Evolutionary conservation across 2,329 filamentous ascomycete genomes (phyloP).

Genomic region (Talaromyces islandicus): DNA sequence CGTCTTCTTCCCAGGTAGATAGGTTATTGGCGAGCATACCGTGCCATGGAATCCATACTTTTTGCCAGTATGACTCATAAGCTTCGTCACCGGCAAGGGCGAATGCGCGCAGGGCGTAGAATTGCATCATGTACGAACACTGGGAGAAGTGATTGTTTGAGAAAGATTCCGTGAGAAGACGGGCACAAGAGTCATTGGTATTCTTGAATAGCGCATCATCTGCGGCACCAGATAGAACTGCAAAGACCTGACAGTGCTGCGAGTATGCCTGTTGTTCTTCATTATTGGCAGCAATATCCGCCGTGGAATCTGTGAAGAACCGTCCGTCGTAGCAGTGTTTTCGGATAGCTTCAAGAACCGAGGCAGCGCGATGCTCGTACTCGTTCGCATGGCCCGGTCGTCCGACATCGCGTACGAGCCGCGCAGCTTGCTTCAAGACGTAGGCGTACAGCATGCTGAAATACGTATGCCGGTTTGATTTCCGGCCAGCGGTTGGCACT

Average conservation of each 20-base stretch:
- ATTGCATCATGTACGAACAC: slow-evolving; percentile 36
- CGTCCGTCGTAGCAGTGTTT: slow-evolving; percentile 24
- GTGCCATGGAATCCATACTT: slow-evolving; percentile 33
- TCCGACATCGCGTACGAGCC: slow-evolving; percentile 18
- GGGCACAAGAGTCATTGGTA: neutral
- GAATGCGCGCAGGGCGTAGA: slow-evolving; percentile 36
- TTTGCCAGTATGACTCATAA: slow-evolving; percentile 29
- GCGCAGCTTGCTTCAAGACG: slow-evolving; percentile 27
- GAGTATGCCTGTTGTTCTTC: slow-evolving; percentile 13
- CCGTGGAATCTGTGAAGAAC: slow-evolving; percentile 29
- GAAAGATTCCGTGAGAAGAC: slow-evolving; percentile 14
- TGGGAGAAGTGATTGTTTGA: slow-evolving; percentile 23
- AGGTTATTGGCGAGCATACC: slow-evolving; percentile 32
- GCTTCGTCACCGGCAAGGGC: slow-evolving; percentile 24
- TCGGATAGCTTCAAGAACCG: slow-evolving; percentile 17
- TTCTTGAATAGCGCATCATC: neutral
- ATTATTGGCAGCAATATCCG: slow-evolving; percentile 18
- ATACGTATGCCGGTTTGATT: slow-evolving; percentile 35
- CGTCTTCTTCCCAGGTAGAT: slow-evolving; percentile 40
- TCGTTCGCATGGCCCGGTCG: neutral
- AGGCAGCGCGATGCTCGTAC: slow-evolving; percentile 13
- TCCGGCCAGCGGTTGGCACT: slow-evolving; percentile 32
- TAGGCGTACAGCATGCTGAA: slow-evolving; percentile 37
- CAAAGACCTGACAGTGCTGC: slow-evolving; percentile 28
- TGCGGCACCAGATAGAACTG: slow-evolving; percentile 21